A percentile compares a stretch with the other conserved stretches of the same genome.
phyloP scores from a whole-genome alignment of 805 yeast genomes.

The Metschnikowia lochheadii region DNA sequence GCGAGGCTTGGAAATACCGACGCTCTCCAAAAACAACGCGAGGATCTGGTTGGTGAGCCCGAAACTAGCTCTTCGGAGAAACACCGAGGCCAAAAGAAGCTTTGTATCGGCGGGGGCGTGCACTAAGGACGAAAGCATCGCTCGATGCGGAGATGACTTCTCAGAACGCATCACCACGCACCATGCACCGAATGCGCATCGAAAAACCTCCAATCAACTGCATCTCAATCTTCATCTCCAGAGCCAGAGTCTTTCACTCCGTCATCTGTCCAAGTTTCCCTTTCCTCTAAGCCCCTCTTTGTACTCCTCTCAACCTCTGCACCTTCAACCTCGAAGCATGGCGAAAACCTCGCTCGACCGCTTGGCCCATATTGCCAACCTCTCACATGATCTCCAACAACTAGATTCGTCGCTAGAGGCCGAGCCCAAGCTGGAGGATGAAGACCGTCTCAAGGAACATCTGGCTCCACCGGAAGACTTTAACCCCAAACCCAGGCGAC shows the following conservation, averaged over 20 bases:
- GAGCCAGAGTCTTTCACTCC: no score
- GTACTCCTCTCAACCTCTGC: no score
- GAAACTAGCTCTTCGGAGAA: conserved; percentile 67
- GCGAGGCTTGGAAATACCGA: conserved; percentile 50
- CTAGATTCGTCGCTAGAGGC: conserved; percentile 10
- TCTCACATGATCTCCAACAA: conserved; percentile 37
- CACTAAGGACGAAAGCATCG: conserved; percentile 7
- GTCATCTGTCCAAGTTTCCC: no score
- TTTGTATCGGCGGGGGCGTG: conserved; percentile 44
- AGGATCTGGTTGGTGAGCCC: conserved; percentile 78
- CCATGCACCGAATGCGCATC: conserved; percentile 2
- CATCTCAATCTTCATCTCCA: no score
- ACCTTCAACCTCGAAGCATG: conserved; percentile 3
- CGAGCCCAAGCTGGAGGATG: conserved; percentile 7
- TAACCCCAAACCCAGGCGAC: conserved; percentile 41
- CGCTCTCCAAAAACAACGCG: conserved; percentile 56
- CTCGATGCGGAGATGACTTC: not conserved
- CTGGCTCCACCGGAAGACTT: conserved; percentile 1
- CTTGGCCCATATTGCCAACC: conserved; percentile 42
- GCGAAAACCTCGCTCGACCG: conserved; percentile 32
- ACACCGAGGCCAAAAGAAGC: conserved; percentile 64
- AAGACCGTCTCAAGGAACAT: not conserved
- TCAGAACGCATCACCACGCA: not conserved
- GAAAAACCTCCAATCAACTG: not conserved
- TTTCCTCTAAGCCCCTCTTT: no score